Evolutionary conservation across 768 basidiomycete species (phyloP).

Genomic region (Terana coerulea): DNA sequence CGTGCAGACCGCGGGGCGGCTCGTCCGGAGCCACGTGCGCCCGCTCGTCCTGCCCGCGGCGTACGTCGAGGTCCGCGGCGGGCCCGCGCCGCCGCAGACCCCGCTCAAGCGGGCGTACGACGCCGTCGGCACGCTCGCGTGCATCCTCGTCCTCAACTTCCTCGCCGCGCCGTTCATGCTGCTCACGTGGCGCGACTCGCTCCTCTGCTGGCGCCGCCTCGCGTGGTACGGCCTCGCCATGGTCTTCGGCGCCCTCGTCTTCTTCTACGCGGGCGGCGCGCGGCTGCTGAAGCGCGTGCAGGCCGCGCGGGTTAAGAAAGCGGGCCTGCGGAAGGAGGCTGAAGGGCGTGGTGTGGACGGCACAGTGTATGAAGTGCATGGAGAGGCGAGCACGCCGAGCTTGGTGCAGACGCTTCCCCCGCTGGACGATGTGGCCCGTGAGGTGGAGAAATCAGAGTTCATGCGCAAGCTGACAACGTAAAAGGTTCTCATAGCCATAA

Average conservation of each 20-base stretch:
- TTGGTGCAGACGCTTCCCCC: slow-evolving; percentile 21
- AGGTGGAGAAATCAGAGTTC: slow-evolving; percentile 21
- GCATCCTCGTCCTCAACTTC: slow-evolving; percentile 76
- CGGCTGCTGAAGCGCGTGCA: slow-evolving; percentile 49
- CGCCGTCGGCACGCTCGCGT: slow-evolving; percentile 56
- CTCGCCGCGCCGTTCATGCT: slow-evolving; percentile 82
- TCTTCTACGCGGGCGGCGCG: slow-evolving; percentile 78
- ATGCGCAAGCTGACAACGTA: slow-evolving; percentile 10
- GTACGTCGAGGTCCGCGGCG: slow-evolving; percentile 17
- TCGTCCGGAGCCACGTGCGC: slow-evolving; percentile 73
- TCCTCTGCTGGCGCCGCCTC: slow-evolving; percentile 66
- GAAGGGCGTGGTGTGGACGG: not conserved
- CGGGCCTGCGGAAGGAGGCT: slow-evolving; percentile 12
- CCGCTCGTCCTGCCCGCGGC: slow-evolving; percentile 66
- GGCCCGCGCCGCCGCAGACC: slow-evolving; percentile 35
- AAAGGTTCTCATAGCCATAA: not conserved
- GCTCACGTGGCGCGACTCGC: slow-evolving; percentile 54
- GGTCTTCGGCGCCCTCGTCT: slow-evolving; percentile 56
- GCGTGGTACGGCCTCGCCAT: slow-evolving; percentile 80
- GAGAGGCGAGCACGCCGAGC: slow-evolving; percentile 12
- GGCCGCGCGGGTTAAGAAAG: slow-evolving; percentile 26
- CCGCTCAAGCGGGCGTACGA: slow-evolving; percentile 72
- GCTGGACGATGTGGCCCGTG: slow-evolving; percentile 23
- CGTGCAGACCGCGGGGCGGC: slow-evolving; percentile 74
- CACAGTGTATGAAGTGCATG: too few species aligned